These are phyloP conservation scores for Lentinus polychrous DNA, from an alignment of 1,284 basidiomycete genomes.

Conservation along the genomic window DNA sequence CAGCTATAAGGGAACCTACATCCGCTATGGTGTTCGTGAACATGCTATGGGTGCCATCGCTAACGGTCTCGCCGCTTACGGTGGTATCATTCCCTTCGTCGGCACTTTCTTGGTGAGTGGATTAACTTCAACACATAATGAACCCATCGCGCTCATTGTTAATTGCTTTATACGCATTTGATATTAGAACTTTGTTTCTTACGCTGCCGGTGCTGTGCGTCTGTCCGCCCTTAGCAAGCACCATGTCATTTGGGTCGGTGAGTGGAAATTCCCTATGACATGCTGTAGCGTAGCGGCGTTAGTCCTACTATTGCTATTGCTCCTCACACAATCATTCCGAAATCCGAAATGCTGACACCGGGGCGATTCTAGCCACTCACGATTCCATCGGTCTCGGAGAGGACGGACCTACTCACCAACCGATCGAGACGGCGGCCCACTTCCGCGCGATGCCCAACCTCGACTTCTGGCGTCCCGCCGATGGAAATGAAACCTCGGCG, in stretches of 20 bases:
- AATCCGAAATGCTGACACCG: no score
- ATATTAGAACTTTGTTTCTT: conserved; percentile 85
- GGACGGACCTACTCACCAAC: conserved; percentile 96
- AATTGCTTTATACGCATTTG: neutral
- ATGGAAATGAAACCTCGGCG: conserved; percentile 92
- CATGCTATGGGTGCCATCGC: conserved; percentile 96
- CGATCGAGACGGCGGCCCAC: conserved; percentile 83
- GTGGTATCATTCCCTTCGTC: conserved; percentile 78
- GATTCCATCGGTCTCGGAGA: conserved; percentile 91
- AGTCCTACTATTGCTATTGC: no score
- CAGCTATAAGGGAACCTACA: conserved; percentile 81
- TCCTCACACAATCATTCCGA: no score
- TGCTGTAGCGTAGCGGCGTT: neutral
- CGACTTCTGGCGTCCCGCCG: conserved; percentile 88
- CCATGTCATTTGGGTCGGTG: conserved; percentile 89
- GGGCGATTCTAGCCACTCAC: conserved; percentile 57
- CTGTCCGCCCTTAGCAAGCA: conserved; percentile 85
- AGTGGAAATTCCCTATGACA: conserved; percentile 33
- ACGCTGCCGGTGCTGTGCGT: conserved; percentile 88
- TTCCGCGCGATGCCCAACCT: conserved; percentile 89
- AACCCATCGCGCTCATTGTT: neutral
- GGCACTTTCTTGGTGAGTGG: conserved; percentile 76
- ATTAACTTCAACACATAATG: neutral
- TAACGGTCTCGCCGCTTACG: conserved; percentile 85
- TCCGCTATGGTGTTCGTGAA: conserved; percentile 96